These are phyloP conservation scores for Ogataea degrootiae DNA, from an alignment of 805 yeast species.

Conservation along the genomic window DNA sequence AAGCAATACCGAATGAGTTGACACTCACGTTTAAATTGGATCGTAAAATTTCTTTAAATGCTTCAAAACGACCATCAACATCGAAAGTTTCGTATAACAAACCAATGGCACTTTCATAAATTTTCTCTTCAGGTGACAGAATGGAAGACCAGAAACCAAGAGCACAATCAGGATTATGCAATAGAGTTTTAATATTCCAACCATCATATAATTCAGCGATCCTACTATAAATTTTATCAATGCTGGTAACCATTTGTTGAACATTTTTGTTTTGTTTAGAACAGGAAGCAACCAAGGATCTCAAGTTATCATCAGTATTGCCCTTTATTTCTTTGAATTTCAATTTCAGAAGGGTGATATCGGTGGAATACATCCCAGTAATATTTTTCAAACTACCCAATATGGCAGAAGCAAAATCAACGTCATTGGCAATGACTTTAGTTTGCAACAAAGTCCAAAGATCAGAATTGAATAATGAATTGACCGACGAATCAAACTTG, in stretches of 20 bases:
- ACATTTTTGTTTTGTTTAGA: conserved; percentile 26
- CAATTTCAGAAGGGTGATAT: conserved; percentile 18
- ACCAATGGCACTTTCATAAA: conserved; percentile 67
- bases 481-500: conserved; percentile 12
- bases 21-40: conserved; percentile 42
- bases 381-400: conserved; percentile 15
- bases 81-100: conserved; percentile 74
- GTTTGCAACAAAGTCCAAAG: conserved; percentile 22
- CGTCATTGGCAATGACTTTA: conserved; percentile 18
- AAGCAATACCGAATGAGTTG: conserved; percentile 33
- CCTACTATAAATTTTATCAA: conserved; percentile 22
- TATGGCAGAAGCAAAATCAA: conserved; percentile 11
- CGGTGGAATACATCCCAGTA: conserved; percentile 17
- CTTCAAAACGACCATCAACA: conserved; percentile 74
- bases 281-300: conserved; percentile 19
- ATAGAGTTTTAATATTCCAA: conserved; percentile 27
- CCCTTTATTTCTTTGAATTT: conserved; percentile 7
- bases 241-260: conserved; percentile 9
- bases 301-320: conserved; percentile 13
- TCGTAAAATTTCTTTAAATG: conserved; percentile 51
- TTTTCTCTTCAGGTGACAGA: conserved; percentile 51
- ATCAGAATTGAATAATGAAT: conserved; percentile 17
- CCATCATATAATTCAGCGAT: conserved; percentile 21
- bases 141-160: conserved; percentile 73
- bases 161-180: conserved; percentile 35